Evolutionary conservation across 1,139 yeast species (phyloP), one percentile per base, ranked within the genome.

Genomic region (Protomyces pachydermus): DNA sequence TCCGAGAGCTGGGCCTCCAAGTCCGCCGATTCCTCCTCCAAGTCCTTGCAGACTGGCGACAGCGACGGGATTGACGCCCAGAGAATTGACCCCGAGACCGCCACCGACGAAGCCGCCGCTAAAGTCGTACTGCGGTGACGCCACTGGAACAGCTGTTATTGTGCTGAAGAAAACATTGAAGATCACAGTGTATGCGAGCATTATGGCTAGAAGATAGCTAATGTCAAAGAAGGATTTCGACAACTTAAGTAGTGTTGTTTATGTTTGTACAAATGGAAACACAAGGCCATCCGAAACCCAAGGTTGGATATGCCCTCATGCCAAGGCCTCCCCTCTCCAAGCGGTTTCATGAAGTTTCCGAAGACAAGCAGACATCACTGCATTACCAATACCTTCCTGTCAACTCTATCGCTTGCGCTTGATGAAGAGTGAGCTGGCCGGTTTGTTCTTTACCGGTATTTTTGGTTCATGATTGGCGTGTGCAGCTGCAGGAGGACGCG

Each of bases 371-470:
- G 32, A 28, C 32, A 28, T 28, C 8, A 28, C 32, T 6, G 32
- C 32, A 28, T 5, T 4, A 28, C 8, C 8, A 6, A 28, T 1
- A 28, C 32, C 32, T 28, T 4, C 8, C 32, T 28, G 32, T 6
- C 14, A 37, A 37, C 16, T 12, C 42, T 50, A 48, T 28, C 45
- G 51, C 53, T 58, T 58, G 42, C 62, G 51, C 53, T 58, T 58
- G 34, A 58, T 58, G 48, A 58, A 58, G n/a, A 58, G 23, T 32
- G 62, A 58, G 10, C 50, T 28, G 32, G 53, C 62, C 18, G 56
- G 42, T 35, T 58, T 58, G 12, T 38, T 23, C 52, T 52, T 52
- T 16, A 32, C 37, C 9, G 42, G 54, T 3, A 28, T 5, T 6
- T 35, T 37, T 6, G 54, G 14, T n/a, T 2, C 45, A 4, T 32